These are phyloP conservation scores for Bryum argenteum DNA, from an alignment of 225 moss, liverwort and hornwort species.

Conservation along the genomic window DNA sequence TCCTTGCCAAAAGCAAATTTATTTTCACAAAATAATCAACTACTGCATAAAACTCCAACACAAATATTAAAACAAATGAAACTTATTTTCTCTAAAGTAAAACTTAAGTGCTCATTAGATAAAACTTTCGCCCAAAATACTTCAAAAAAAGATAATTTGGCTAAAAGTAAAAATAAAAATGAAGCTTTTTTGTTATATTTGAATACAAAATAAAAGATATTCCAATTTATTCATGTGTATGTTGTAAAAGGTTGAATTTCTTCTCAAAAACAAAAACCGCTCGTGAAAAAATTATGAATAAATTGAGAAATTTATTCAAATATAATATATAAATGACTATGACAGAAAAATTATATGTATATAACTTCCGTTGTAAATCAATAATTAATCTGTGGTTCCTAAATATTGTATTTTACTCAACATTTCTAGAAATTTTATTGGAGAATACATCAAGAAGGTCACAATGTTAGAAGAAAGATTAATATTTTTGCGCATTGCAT, in stretches of 20 bases:
- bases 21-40: no score
- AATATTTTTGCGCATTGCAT: not conserved
- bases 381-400: not conserved
- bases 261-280: no score
- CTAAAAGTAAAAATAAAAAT: not conserved
- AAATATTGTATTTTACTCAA: not conserved
- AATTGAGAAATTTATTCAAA: no score
- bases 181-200: not conserved
- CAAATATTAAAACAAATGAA: not conserved
- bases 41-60: no score
- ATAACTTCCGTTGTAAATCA: no score
- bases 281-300: no score
- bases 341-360: no score
- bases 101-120: not conserved
- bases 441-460: no score
- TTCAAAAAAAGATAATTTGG: not conserved
- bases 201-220: not conserved
- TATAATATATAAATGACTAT: no score
- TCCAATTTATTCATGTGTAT: not conserved
- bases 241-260: no score
- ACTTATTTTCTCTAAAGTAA: not conserved
- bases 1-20: no score
- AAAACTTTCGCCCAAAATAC: not conserved
- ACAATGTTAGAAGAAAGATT: no score
- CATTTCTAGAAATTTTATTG: not conserved